These are phyloP conservation scores for Pythium grandisporangium DNA, from an alignment of 352 stramenopile species.

Conservation along the genomic window DNA sequence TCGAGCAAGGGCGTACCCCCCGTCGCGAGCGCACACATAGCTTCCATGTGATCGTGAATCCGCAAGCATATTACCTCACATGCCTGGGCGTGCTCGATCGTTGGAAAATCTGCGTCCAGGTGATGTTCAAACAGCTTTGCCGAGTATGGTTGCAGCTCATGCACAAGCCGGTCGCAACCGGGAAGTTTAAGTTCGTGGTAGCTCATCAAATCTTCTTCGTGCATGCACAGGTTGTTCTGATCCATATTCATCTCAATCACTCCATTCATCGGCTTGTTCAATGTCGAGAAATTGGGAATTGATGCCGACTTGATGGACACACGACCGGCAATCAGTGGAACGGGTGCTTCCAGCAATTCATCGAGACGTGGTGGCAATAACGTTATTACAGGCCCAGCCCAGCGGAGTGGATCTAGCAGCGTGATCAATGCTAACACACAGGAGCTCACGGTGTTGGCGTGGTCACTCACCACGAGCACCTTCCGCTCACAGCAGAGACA, in stretches of 20 bases:
- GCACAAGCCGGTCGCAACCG: slow-evolving; percentile 55
- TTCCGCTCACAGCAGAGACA: slow-evolving; percentile 72
- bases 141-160: slow-evolving; percentile 53
- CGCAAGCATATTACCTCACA: slow-evolving; percentile 57
- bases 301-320: slow-evolving; percentile 41
- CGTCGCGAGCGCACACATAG: slow-evolving; percentile 42
- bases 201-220: slow-evolving; percentile 58
- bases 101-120: slow-evolving; percentile 46
- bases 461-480: slow-evolving; percentile 64
- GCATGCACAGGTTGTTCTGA: slow-evolving; percentile 63
- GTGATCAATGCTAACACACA: slow-evolving; percentile 70
- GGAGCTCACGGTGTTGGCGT: slow-evolving; percentile 67
- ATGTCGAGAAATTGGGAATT: slow-evolving; percentile 43
- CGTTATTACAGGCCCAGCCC: slow-evolving; percentile 68
- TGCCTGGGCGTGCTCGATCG: slow-evolving; percentile 53
- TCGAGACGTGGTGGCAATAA: slow-evolving; percentile 54
- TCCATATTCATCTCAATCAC: slow-evolving; percentile 83
- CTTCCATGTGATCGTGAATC: slow-evolving; percentile 53
- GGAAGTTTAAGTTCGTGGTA: slow-evolving; percentile 76
- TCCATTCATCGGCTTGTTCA: slow-evolving; percentile 44
- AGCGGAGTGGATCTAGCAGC: slow-evolving; percentile 57
- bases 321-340: slow-evolving; percentile 69
- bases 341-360: slow-evolving; percentile 66
- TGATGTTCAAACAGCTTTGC: slow-evolving; percentile 47
- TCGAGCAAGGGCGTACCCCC: slow-evolving; percentile 16